phyloP scores from a whole-genome alignment of 2,329 filamentous ascomycete species.

The Lachnellula subtilissima region DNA sequence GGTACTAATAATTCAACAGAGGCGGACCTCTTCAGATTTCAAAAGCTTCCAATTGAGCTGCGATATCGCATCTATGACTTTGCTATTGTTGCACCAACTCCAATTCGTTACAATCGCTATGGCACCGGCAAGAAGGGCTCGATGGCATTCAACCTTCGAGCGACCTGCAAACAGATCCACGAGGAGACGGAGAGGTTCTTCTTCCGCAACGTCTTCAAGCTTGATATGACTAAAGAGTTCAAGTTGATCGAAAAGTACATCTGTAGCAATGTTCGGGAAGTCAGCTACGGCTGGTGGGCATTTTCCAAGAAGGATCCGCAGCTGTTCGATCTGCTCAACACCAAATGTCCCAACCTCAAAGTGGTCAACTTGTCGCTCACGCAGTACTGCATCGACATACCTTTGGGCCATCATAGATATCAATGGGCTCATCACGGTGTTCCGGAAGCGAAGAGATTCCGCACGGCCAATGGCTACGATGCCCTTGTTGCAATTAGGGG shows the following conservation, averaged over 20 bases:
- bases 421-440: conserved; percentile 6
- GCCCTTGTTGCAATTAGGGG: conserved; percentile 10
- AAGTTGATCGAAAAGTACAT: not conserved
- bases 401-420: not conserved
- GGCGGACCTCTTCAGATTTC: conserved; percentile 17
- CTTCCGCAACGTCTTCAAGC: conserved; percentile 17
- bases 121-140: not conserved
- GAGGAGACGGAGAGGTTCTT: conserved; percentile 15
- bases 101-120: not conserved
- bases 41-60: conserved; percentile 16
- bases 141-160: conserved; percentile 11
- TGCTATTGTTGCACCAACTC: conserved; percentile 2
- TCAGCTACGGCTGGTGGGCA: conserved; percentile 13
- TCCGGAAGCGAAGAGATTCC: conserved; percentile 12
- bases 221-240: not conserved
- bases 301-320: conserved; percentile 2
- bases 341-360: conserved; percentile 5
- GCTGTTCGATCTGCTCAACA: conserved; percentile 1
- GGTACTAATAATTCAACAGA: not conserved
- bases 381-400: not conserved
- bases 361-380: conserved; percentile 7
- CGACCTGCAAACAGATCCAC: conserved; percentile 11
- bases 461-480: conserved; percentile 14
- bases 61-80: conserved; percentile 17
- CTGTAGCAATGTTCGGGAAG: conserved; percentile 4